Evolutionary conservation across 2,329 filamentous ascomycete genomes (phyloP).

Genomic region (Fusarium poae): DNA sequence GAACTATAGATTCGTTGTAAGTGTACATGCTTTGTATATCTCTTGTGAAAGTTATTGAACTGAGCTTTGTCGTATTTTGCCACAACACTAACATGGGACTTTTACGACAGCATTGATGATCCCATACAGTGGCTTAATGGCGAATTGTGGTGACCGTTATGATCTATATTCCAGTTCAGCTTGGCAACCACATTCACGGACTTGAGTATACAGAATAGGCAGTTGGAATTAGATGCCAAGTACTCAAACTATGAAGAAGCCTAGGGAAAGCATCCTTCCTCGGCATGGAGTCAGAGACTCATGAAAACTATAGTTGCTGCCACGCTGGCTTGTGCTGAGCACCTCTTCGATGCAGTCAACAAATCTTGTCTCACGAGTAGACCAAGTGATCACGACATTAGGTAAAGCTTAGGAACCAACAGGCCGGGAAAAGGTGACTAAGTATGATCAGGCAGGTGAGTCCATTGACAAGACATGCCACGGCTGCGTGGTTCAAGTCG

Average conservation of each 20-base stretch:
- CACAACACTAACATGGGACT: neutral
- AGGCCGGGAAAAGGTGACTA: conserved; percentile 1
- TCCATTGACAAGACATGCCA: neutral
- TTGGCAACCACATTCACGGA: conserved; percentile 7
- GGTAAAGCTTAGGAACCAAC: neutral
- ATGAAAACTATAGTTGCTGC: neutral
- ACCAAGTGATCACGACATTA: neutral
- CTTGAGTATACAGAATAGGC: neutral
- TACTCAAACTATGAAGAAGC: neutral
- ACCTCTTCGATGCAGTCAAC: neutral
- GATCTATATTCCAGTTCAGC: conserved; percentile 9
- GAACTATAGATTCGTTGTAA: no score
- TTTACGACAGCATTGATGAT: neutral
- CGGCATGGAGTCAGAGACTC: neutral
- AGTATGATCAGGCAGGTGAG: conserved; percentile 37
- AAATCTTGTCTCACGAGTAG: neutral
- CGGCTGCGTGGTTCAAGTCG: conserved; percentile 23
- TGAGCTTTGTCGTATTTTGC: neutral
- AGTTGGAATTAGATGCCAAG: neutral
- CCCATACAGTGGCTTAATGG: conserved; percentile 27
- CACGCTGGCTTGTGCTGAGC: neutral
- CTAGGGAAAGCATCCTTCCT: neutral
- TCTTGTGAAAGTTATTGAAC: neutral
- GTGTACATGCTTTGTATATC: neutral
- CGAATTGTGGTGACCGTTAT: conserved; percentile 6